phyloP scores from a whole-genome alignment of 208 protist genomes.

The Leishmania gerbilli region DNA sequence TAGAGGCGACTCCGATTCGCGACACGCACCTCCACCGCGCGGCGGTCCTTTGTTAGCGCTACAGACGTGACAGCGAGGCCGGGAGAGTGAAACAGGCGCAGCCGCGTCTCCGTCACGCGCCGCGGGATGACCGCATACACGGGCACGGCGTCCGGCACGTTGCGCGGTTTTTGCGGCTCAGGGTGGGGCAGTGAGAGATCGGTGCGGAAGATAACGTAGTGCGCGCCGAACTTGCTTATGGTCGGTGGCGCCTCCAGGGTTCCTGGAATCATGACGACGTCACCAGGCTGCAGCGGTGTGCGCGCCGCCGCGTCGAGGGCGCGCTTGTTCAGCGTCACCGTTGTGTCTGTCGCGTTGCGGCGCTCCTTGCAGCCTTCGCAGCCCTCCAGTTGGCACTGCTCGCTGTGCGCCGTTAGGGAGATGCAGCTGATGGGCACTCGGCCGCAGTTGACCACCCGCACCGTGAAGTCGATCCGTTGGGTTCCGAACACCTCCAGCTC shows the following conservation, averaged over 20 bases:
- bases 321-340: slow-evolving; percentile 63
- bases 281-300: slow-evolving; percentile 58
- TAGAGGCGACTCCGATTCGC: slow-evolving; percentile 72
- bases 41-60: slow-evolving; percentile 59
- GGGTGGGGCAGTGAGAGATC: slow-evolving; percentile 72
- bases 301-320: slow-evolving; percentile 38
- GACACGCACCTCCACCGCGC: slow-evolving; percentile 76
- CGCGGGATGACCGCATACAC: slow-evolving; percentile 88
- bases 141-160: slow-evolving; percentile 80
- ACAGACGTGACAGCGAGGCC: slow-evolving; percentile 65
- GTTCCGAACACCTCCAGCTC: slow-evolving; percentile 84
- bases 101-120: slow-evolving; percentile 80
- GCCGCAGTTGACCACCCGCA: slow-evolving; percentile 78
- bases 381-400: slow-evolving; percentile 79
- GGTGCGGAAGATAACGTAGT: slow-evolving; percentile 80
- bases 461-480: slow-evolving; percentile 67
- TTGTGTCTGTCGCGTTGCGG: slow-evolving; percentile 27
- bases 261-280: slow-evolving; percentile 61
- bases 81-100: slow-evolving; percentile 79
- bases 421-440: slow-evolving; percentile 62
- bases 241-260: slow-evolving; percentile 52
- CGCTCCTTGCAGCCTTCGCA: slow-evolving; percentile 86
- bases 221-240: slow-evolving; percentile 49
- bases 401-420: slow-evolving; percentile 77
- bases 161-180: slow-evolving; percentile 51